Percentiles rank a stretch among this genome's conserved stretches.
These are phyloP conservation scores for Medicago lupulina DNA, from an alignment of 306 rosid species.

Conservation along the genomic window DNA sequence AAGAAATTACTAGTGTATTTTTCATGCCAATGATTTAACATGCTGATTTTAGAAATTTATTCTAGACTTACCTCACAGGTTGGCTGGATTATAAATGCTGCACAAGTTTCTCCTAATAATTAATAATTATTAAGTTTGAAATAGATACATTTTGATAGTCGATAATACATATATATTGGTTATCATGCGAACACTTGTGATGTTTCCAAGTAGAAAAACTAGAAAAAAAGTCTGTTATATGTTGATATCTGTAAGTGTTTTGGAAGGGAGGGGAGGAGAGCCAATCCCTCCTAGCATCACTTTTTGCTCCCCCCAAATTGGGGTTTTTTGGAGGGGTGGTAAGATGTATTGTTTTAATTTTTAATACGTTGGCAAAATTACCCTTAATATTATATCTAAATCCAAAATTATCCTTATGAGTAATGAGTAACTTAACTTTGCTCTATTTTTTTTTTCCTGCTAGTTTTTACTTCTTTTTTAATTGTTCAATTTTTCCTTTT, in stretches of 20 bases:
- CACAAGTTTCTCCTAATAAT: slow-evolving; percentile 22
- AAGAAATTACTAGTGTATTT: slow-evolving; percentile 33
- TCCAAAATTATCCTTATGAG: too few relatives aligned
- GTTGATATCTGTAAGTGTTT: slow-evolving; percentile 18
- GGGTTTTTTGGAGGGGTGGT: too few relatives aligned
- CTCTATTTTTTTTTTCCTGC: too few relatives aligned
- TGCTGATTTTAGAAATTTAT: slow-evolving; percentile 31
- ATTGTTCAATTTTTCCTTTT: too few relatives aligned
- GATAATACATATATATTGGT: slow-evolving; percentile 3
- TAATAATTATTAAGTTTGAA: slow-evolving; percentile 13
- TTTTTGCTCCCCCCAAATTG: too few relatives aligned
- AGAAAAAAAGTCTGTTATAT: slow-evolving; percentile 14
- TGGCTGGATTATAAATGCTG: slow-evolving; percentile 22
- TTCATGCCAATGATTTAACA: slow-evolving; percentile 34
- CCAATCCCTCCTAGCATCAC: too few relatives aligned
- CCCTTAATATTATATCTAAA: too few relatives aligned
- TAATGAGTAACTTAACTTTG: too few relatives aligned
- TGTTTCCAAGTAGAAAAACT: slow-evolving; percentile 35
- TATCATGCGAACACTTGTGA: slow-evolving; percentile 25
- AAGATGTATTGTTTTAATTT: too few relatives aligned
- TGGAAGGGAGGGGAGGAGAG: too few relatives aligned
- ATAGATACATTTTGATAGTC: slow-evolving; percentile 3
- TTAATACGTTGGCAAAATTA: too few relatives aligned
- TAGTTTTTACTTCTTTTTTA: too few relatives aligned
- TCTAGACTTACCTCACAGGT: slow-evolving; percentile 30